phyloP scores from a whole-genome alignment of 352 stramenopile species.

The Globisporangium ultimum region DNA sequence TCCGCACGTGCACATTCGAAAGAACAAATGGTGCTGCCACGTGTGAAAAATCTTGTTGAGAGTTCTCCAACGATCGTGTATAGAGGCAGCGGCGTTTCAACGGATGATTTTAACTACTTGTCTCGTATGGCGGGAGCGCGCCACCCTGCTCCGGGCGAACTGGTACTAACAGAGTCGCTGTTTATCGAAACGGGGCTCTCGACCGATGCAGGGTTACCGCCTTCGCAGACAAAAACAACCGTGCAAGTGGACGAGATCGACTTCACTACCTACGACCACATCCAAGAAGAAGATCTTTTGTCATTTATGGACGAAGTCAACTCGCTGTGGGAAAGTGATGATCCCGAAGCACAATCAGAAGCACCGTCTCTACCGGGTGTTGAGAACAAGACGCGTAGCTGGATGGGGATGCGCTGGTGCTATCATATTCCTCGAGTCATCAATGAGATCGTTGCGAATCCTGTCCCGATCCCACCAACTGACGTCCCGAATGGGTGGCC shows the following conservation, averaged over 20 bases:
- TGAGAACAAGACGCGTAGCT: constrained; percentile 56
- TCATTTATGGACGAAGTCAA: constrained; percentile 61
- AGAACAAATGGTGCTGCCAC: background rate
- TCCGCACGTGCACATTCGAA: background rate
- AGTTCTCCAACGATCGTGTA: background rate
- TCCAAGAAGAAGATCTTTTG: constrained; percentile 22
- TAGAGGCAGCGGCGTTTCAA: constrained; percentile 12
- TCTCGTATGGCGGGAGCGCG: constrained; percentile 44
- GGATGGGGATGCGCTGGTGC: constrained; percentile 79
- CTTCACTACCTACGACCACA: constrained; percentile 22
- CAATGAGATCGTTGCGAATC: constrained; percentile 39
- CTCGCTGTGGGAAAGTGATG: constrained; percentile 39
- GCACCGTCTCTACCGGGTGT: constrained; percentile 19
- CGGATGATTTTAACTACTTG: constrained; percentile 62
- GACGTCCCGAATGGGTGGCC: constrained; percentile 64
- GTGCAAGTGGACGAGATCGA: constrained; percentile 20
- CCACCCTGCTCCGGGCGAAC: constrained; percentile 49
- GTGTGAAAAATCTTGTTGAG: background rate
- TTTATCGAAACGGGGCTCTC: constrained; percentile 57
- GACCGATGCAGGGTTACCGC: constrained; percentile 1
- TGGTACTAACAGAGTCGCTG: constrained; percentile 62
- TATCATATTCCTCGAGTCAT: constrained; percentile 71
- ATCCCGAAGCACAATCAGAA: constrained; percentile 15
- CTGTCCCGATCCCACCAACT: constrained; percentile 60
- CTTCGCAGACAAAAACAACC: background rate